Evolutionary conservation across 139 green algal species (phyloP).

Genomic region (Coelastrella sp.): DNA sequence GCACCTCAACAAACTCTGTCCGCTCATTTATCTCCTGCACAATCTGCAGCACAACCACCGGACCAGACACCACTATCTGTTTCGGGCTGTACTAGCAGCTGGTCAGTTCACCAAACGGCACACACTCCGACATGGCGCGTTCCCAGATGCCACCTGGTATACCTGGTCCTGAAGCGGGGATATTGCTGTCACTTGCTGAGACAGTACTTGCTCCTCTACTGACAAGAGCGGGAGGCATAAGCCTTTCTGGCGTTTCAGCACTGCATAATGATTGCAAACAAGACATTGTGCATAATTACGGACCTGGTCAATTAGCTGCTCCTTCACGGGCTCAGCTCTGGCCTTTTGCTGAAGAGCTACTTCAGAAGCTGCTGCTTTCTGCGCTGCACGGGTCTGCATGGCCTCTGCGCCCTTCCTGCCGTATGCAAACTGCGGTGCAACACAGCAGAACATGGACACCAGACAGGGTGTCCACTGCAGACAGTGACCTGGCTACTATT

Average conservation of each 20-base stretch:
- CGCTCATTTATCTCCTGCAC: not conserved
- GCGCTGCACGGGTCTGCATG: not conserved
- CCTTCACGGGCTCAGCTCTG: not conserved
- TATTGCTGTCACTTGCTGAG: too few relatives aligned
- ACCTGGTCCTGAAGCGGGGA: too few relatives aligned
- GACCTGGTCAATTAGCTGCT: not conserved
- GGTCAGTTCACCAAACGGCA: not conserved
- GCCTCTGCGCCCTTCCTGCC: not conserved
- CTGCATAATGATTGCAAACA: too few relatives aligned
- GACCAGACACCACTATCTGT: not conserved
- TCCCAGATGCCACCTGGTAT: too few relatives aligned
- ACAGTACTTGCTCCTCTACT: too few relatives aligned
- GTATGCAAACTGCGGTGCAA: not conserved
- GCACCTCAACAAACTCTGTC: not conserved
- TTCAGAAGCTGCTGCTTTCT: not conserved
- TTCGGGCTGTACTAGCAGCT: not conserved
- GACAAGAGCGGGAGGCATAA: too few relatives aligned
- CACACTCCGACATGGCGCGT: too few relatives aligned
- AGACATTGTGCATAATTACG: too few relatives aligned
- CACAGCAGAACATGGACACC: too few relatives aligned
- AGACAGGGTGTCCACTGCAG: too few relatives aligned
- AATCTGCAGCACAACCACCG: not conserved
- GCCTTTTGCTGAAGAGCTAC: not conserved
- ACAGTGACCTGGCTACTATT: too few relatives aligned
- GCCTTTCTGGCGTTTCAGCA: too few relatives aligned